Conservation (phyloP, 2,329 filamentous ascomycete genomes). For the Alternaria sp. region DNA sequence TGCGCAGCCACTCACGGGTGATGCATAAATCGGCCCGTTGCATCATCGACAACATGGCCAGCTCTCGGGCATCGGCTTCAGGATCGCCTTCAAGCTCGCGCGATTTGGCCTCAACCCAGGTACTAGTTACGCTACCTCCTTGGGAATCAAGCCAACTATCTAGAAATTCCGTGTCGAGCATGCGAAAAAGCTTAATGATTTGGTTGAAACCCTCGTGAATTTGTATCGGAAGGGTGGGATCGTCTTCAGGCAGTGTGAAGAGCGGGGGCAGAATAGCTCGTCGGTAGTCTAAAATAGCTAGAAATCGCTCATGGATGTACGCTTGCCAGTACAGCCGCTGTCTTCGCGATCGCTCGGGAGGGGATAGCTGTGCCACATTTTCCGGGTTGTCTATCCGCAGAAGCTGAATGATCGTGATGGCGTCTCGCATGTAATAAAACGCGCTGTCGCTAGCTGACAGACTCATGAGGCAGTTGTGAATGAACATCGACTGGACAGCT, state of each 20-base stretch:
- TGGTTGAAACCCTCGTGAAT: constrained; percentile 56
- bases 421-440: constrained; percentile 62
- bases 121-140: constrained; percentile 45
- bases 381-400: constrained; percentile 54
- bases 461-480: constrained; percentile 62
- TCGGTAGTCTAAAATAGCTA: constrained; percentile 61
- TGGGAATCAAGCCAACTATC: constrained; percentile 55
- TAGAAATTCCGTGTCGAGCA: constrained; percentile 57
- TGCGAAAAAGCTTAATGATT: constrained; percentile 56
- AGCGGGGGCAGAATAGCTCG: constrained; percentile 53
- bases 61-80: constrained; percentile 48
- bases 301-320: constrained; percentile 65
- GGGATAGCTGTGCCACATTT: constrained; percentile 40
- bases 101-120: constrained; percentile 58
- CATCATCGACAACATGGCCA: constrained; percentile 52
- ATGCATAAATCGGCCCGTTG: constrained; percentile 61
- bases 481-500: constrained; percentile 62
- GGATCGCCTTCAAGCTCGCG: constrained; percentile 53
- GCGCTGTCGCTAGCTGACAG: constrained; percentile 59
- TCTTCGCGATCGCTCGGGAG: constrained; percentile 52
- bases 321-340: constrained; percentile 65
- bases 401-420: constrained; percentile 52
- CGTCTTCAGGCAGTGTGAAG: constrained; percentile 51
- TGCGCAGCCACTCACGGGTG: constrained; percentile 60
- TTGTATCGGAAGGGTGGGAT: constrained; percentile 49